Conservation (phyloP, 1,284 basidiomycete species). For the Sporisorium graminicola region DNA sequence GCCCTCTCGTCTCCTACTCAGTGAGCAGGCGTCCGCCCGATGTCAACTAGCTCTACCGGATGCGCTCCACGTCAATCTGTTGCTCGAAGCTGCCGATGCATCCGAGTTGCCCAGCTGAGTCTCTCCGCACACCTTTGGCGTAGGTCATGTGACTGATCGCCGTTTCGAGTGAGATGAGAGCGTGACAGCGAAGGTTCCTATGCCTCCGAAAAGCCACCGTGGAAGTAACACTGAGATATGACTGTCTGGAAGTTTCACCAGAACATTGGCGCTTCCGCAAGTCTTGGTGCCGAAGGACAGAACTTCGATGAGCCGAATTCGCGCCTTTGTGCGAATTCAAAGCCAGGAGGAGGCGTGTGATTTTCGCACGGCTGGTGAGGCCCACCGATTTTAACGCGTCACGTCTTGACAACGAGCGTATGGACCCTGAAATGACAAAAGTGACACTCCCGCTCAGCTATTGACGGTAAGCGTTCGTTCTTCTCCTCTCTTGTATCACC, state of each 20-base stretch:
- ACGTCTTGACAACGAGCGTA: no score
- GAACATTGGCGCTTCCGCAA: no score
- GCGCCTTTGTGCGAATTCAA: neutral
- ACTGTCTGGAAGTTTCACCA: no score
- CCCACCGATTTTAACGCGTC: neutral
- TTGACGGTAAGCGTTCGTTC: no score
- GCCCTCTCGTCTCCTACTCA: neutral
- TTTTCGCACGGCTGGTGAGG: neutral
- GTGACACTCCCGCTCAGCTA: neutral
- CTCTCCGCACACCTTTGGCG: neutral
- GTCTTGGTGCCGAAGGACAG: no score
- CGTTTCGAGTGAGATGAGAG: neutral
- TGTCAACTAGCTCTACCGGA: no score
- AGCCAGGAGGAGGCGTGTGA: neutral
- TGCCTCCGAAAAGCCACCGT: neutral
- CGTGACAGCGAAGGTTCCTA: neutral
- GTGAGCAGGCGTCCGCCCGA: neutral
- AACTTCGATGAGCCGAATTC: no score
- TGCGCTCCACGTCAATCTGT: no score
- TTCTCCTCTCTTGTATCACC: neutral
- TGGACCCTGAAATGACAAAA: conserved; percentile 18
- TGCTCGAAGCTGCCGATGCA: neutral
- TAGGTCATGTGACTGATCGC: neutral
- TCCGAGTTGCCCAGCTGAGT: neutral
- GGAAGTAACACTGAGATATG: no score